phyloP scores from a whole-genome alignment of 1,139 yeast species.

The Candida freyschussii region DNA sequence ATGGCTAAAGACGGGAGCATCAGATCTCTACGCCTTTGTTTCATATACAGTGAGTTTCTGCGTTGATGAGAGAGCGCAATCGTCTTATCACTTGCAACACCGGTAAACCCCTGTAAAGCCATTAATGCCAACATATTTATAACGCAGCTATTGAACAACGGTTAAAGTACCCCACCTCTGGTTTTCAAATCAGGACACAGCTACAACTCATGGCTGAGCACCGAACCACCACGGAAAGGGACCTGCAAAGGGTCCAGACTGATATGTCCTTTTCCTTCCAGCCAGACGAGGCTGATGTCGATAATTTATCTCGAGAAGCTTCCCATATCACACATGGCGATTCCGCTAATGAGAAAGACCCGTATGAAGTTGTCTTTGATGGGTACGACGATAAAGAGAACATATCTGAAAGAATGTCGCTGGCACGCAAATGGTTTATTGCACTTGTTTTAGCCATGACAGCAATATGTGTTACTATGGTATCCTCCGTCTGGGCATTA shows the following conservation, averaged over 20 bases:
- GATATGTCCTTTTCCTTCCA: constrained; percentile 9
- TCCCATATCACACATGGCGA: constrained; percentile 1
- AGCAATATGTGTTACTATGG: constrained; percentile 43
- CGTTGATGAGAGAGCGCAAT: too few relatives aligned
- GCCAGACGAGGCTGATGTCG: constrained; percentile 19
- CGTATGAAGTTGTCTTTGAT: constrained; percentile 27
- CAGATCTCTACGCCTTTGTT: too few relatives aligned
- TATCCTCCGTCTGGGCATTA: constrained; percentile 54
- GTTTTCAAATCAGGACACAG: too few relatives aligned
- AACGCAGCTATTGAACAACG: too few relatives aligned
- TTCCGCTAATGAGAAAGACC: constrained; percentile 10
- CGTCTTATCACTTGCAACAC: too few relatives aligned
- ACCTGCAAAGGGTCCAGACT: background rate
- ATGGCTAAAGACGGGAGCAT: too few relatives aligned
- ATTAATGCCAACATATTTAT: too few relatives aligned
- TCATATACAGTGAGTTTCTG: too few relatives aligned
- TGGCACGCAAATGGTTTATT: constrained; percentile 45
- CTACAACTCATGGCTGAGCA: too few relatives aligned
- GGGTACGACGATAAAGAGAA: constrained; percentile 49
- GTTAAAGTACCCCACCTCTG: too few relatives aligned
- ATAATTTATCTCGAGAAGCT: constrained; percentile 7
- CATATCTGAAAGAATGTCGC: constrained; percentile 35
- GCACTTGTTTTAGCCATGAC: constrained; percentile 46
- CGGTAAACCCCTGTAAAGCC: too few relatives aligned
- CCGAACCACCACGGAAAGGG: too few relatives aligned